Evolutionary conservation across 2,329 filamentous ascomycete genomes (phyloP), one percentile per base, ranked within the genome.

Genomic region (Diplodia seriata): DNA sequence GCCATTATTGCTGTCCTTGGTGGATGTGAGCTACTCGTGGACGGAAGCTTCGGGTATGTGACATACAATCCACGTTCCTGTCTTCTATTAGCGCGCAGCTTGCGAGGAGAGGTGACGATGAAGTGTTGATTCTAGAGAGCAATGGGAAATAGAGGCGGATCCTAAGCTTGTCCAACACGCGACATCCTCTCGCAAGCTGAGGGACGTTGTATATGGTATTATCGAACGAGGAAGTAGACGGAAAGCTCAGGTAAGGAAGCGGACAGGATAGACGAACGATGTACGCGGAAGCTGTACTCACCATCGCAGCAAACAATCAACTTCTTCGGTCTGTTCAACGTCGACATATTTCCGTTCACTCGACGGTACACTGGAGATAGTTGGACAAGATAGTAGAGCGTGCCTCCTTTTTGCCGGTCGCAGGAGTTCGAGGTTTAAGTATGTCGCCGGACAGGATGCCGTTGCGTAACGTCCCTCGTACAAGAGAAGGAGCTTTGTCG

Each of bases 1-100:
- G 36, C 70, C 68, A 18, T 70, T 71, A 53, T 69, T 66, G 18
- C 63, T 67, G 57, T 70, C 68, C 68, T 62, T 11, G 7, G 6
- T 18, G 2, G 15, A 26, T 3, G 23, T 65, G 18, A 51, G 61
- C 26, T 12, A 38, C n/a, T 2, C 1, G 1, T 18, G 15, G 49
- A 54, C 8, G 14, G 14, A 3, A 50, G n/a, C 0, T 3, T 18
- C 18, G 7, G 8, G 9, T 5, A 2, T 15, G 20, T 4, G 8
- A 31, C 57, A 20, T 12, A 62, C 57, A 7, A 68, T 63, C 66
- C 66, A 68, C 9, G 57, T 64, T 23, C 57, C 56, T 63, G 14
- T 15, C 11, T 14, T 3, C 20, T 29, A 49, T 63, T n/a, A 64
- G 66, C 4, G 20, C 11, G 14, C 7, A n/a, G n/a, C 14, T 1